Conservation (phyloP, 192 early-diverging fungal species). For the Rhizophagus sp. region DNA sequence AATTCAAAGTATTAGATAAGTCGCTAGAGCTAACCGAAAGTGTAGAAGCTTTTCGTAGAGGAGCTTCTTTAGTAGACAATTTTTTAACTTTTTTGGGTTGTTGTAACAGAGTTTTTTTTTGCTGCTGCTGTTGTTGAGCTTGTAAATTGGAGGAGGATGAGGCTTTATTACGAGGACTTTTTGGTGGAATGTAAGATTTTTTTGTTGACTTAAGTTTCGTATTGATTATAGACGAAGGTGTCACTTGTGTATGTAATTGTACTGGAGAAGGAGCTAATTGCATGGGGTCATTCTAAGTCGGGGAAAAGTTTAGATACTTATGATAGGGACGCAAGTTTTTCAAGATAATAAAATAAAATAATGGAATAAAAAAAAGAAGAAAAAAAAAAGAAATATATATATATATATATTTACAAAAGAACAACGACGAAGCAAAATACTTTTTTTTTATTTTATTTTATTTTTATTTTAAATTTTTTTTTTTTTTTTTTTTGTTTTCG, state of each 20-base stretch:
- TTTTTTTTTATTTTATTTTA: too few relatives aligned
- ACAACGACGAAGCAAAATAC: neutral
- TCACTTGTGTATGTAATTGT: neutral
- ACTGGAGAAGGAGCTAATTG: slow-evolving; percentile 9
- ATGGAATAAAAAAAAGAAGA: neutral
- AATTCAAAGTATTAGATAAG: neutral
- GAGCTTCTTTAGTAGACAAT: neutral
- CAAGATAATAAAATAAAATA: neutral
- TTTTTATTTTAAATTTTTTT: neutral
- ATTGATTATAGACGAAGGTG: neutral
- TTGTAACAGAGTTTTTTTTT: neutral
- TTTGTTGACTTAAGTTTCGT: neutral
- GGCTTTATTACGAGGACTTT: neutral
- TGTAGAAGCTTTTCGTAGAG: neutral
- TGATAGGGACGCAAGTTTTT: neutral
- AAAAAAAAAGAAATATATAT: neutral
- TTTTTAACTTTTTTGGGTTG: neutral
- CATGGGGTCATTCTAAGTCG: slow-evolving; percentile 11
- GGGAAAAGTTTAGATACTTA: neutral
- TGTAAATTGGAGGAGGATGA: neutral
- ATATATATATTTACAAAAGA: neutral
- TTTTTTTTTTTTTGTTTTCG: neutral
- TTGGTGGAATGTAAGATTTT: neutral
- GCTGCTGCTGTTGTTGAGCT: neutral
- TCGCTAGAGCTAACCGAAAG: neutral